These are phyloP conservation scores for Solanum chilense DNA, from an alignment of 257 asterid genomes.

Conservation along the genomic window DNA sequence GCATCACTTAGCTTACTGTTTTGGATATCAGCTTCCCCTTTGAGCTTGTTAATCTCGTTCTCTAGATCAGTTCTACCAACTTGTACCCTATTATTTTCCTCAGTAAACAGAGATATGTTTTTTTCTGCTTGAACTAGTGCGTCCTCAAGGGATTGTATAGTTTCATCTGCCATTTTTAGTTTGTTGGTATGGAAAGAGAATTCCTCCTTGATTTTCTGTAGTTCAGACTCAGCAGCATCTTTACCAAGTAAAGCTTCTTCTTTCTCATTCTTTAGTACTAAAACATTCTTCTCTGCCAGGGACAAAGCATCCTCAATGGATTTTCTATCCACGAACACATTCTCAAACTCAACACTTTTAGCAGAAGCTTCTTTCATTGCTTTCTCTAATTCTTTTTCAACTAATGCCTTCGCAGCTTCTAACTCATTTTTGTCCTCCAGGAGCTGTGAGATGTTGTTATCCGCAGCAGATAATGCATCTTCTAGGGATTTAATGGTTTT, in stretches of 20 bases:
- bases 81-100: constrained; percentile 39
- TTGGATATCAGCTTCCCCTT: constrained; percentile 47
- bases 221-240: constrained; percentile 41
- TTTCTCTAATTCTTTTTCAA: constrained; percentile 57
- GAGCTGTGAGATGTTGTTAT: constrained; percentile 39
- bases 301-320: constrained; percentile 50
- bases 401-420: constrained; percentile 38
- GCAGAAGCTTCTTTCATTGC: constrained; percentile 42
- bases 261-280: constrained; percentile 42
- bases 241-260: constrained; percentile 34
- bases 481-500: constrained; percentile 32
- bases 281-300: constrained; percentile 41
- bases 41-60: constrained; percentile 53
- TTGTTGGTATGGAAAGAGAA: constrained; percentile 26
- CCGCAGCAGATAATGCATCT: constrained; percentile 48
- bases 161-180: constrained; percentile 52
- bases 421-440: constrained; percentile 60
- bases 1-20: constrained; percentile 59
- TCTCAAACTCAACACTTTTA: constrained; percentile 38
- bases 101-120: constrained; percentile 45
- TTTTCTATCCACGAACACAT: constrained; percentile 36
- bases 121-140: constrained; percentile 52
- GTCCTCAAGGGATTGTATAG: constrained; percentile 68
- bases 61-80: constrained; percentile 43
- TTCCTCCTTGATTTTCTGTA: constrained; percentile 41